Evolutionary conservation across 257 asterid genomes (phyloP), one percentile per base, ranked within the genome.

Genomic region (Mentha longifolia): DNA sequence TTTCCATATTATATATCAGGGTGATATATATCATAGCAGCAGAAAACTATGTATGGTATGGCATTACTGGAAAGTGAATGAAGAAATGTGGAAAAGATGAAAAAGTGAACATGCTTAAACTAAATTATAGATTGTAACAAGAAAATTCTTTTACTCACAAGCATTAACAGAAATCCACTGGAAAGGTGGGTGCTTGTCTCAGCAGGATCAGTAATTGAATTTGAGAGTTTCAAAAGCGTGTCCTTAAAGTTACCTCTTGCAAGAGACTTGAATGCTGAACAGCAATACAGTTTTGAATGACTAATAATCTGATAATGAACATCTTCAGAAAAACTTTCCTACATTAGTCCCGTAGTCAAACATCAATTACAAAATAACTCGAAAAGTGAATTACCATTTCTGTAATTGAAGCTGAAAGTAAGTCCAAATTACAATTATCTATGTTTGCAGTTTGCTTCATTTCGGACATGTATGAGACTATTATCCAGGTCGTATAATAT

Each of bases 401-500:
- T 54, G 58, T 7, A 54, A 25, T 39, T 41, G 50, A 39, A 57
- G 37, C 49, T 11, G n/a, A 6, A 9, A 57, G 25, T 42, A 73
- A 19, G 72, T 39, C 45, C 15, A 59, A 49, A 52, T 13, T 31
- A 20, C 41, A 70, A 46, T 28, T 28, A 35, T 35, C 8, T 35
- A 31, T 59, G 65, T 25, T 28, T 5, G 7, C 56, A 20, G 22
- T 46, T 65, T 47, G 51, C 22, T 37, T 50, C n/a, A 45, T 49
- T 54, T 16, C 50, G n/a, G 52, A 55, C 22, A 37, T 31, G 33
- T 25, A 15, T 54, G 35, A 19, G 25, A 56, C 68, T 12, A 42
- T 61, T 56, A 43, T 63, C 47, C 35, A 39, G 61, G 69, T 14
- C 17, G 57, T 39, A 77, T 1, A 67, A 45, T 70, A 51, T 67